phyloP scores from a whole-genome alignment of 2,329 filamentous ascomycete species.

The Talaromyces sp. region DNA sequence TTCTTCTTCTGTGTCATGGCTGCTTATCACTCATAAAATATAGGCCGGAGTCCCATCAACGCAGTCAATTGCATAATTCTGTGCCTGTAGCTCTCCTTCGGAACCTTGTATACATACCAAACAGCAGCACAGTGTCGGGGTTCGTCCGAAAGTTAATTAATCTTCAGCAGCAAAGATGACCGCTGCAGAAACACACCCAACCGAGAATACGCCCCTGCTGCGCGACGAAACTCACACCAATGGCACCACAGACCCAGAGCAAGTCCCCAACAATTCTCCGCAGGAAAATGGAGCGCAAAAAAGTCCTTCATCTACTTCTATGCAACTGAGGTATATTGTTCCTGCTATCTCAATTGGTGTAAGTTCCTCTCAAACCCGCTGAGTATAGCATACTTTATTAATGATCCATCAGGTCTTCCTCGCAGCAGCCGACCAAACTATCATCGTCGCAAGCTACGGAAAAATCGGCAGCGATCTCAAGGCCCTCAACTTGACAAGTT shows the following conservation, averaged over 20 bases:
- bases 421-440: conserved; percentile 70
- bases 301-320: neutral
- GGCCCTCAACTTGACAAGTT: conserved; percentile 76
- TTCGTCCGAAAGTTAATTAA: neutral
- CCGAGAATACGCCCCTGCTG: conserved; percentile 15
- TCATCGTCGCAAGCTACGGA: conserved; percentile 74
- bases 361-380: conserved; percentile 14
- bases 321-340: conserved; percentile 53
- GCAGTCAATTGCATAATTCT: neutral
- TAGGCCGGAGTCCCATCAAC: neutral
- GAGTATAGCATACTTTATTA: conserved; percentile 7
- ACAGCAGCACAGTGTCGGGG: neutral
- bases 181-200: conserved; percentile 1
- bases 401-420: conserved; percentile 57
- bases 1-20: neutral
- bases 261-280: conserved; percentile 27
- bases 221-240: conserved; percentile 19
- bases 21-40: neutral
- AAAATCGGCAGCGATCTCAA: conserved; percentile 81
- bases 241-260: conserved; percentile 26
- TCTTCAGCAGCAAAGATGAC: neutral
- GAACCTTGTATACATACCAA: neutral
- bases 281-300: neutral
- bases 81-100: neutral
- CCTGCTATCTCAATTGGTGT: conserved; percentile 62